Percentiles rank a stretch among this genome's conserved stretches.
These are phyloP conservation scores for Piedraia hortae DNA, from an alignment of 2,329 filamentous ascomycete species.

Conservation along the genomic window DNA sequence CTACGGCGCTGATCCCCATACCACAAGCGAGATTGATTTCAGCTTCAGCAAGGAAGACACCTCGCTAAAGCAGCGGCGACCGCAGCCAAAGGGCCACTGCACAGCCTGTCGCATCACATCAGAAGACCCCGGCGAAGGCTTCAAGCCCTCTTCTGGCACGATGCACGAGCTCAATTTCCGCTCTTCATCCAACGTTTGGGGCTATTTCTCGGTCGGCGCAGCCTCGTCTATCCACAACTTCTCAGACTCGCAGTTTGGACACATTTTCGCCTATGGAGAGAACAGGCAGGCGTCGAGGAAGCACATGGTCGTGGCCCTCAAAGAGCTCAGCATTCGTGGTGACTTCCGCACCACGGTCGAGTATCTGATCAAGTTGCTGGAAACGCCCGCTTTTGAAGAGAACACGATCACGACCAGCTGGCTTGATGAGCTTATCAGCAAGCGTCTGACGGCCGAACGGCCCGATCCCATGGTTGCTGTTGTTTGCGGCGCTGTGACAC, in stretches of 20 bases:
- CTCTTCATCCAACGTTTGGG: conserved; percentile 96
- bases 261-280: conserved; percentile 97
- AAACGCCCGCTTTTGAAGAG: conserved; percentile 93
- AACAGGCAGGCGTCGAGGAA: conserved; percentile 88
- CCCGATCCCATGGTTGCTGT: conserved; percentile 86
- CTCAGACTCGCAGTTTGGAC: conserved; percentile 95
- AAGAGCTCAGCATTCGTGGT: conserved; percentile 97
- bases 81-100: conserved; percentile 83
- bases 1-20: conserved; percentile 82
- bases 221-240: conserved; percentile 96
- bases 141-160: conserved; percentile 96
- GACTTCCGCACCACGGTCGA: conserved; percentile 97
- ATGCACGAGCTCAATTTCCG: conserved; percentile 99
- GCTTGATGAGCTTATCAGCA: conserved; percentile 95
- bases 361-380: conserved; percentile 93
- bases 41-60: conserved; percentile 77
- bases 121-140: conserved; percentile 92
- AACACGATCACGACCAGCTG: conserved; percentile 98
- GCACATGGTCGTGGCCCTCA: conserved; percentile 96
- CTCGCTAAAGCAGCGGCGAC: conserved; percentile 59
- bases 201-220: conserved; percentile 97
- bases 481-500: conserved; percentile 79
- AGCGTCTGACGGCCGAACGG: conserved; percentile 85
- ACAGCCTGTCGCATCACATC: conserved; percentile 98
- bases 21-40: conserved; percentile 72